Evolutionary conservation across 164 flowering plant genomes (phyloP), one percentile per base, ranked within the genome.

Genomic region (Chimonanthus praecox): DNA sequence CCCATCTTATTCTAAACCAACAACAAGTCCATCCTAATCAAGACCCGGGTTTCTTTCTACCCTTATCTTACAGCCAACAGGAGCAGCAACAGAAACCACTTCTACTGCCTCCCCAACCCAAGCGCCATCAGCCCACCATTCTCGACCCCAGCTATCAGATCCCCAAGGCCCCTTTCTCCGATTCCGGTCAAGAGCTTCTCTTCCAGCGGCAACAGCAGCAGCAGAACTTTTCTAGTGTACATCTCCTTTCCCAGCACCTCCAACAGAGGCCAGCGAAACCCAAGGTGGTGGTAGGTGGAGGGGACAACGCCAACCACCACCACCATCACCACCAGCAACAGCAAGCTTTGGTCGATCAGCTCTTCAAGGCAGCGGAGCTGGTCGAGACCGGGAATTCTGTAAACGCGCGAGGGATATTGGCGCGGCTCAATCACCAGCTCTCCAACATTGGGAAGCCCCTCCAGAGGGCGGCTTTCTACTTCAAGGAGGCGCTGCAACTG

Each of bases 351-450:
- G 75, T 84, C 5, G 91, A 94, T 80, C 97, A 88, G 83, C 85
- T 94, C 47, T 82, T 73, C 80, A 85, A 94, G 82, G 97, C 97
- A 7, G 95, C 92, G 46, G 94, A 96, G 90, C 84, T 92, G 83
- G 85, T 90, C 72, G 94, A 88, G 81, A 73, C 87, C 20, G 98
- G 98, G 73, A 90, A 94, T 72, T 81, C 82, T 50, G 84, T 85
- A 82, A 91, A 82, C 90, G 97, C 97, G 92, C 97, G 90, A 85
- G 97, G 84, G 99, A 96, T 96, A 96, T 96, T 96, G 99, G 99
- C 99, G 97, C 98, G 98, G 99, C 99, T 95, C 99, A 95, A 95
- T 95, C 99, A 95, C 89, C 99, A 93, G 89, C 93, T 90, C 87
- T 51, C 94, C 74, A 93, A 88, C 0, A 74, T 79, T 47, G 93